These are phyloP conservation scores for Rasamsonia emersonii DNA, from an alignment of 2,329 filamentous ascomycete species.

Conservation along the genomic window DNA sequence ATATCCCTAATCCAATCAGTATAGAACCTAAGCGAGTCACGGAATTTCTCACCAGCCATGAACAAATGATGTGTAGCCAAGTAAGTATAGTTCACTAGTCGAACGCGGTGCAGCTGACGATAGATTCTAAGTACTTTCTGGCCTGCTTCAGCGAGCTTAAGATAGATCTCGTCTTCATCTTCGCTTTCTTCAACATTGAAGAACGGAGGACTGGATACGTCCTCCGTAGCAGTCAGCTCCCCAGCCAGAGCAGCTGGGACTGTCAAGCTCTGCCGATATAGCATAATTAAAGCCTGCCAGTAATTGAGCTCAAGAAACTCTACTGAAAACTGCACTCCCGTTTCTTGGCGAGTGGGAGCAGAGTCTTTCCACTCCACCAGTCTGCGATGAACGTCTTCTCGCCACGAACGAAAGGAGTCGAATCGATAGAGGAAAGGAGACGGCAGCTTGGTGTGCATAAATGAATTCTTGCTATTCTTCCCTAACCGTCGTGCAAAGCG, in stretches of 20 bases:
- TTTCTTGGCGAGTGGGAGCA: slow-evolving; percentile 67
- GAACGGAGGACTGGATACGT: slow-evolving; percentile 49
- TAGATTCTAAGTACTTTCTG: slow-evolving; percentile 89
- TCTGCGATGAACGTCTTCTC: slow-evolving; percentile 74
- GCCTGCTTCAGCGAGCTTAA: slow-evolving; percentile 90
- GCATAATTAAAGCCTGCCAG: slow-evolving; percentile 94
- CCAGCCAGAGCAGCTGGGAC: slow-evolving; percentile 77
- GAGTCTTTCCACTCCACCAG: slow-evolving; percentile 79
- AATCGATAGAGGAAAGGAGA: slow-evolving; percentile 81
- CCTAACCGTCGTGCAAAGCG: slow-evolving; percentile 62
- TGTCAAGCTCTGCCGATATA: slow-evolving; percentile 83
- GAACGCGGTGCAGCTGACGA: slow-evolving; percentile 75
- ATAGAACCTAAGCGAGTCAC: slow-evolving; percentile 5
- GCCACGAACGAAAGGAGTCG: slow-evolving; percentile 79
- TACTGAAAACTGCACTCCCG: slow-evolving; percentile 79
- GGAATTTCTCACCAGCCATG: slow-evolving; percentile 64
- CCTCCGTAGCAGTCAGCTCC: slow-evolving; percentile 56
- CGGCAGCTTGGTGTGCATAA: slow-evolving; percentile 68
- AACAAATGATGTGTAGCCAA: slow-evolving; percentile 93
- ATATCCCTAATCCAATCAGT: slow-evolving; percentile 50
- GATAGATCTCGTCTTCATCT: slow-evolving; percentile 83
- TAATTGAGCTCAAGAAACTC: slow-evolving; percentile 93
- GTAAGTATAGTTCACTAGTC: slow-evolving; percentile 92
- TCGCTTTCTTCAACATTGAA: slow-evolving; percentile 39
- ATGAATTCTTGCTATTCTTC: slow-evolving; percentile 57